Conservation (phyloP, 768 basidiomycete genomes). For the Tylopilus sp. region DNA sequence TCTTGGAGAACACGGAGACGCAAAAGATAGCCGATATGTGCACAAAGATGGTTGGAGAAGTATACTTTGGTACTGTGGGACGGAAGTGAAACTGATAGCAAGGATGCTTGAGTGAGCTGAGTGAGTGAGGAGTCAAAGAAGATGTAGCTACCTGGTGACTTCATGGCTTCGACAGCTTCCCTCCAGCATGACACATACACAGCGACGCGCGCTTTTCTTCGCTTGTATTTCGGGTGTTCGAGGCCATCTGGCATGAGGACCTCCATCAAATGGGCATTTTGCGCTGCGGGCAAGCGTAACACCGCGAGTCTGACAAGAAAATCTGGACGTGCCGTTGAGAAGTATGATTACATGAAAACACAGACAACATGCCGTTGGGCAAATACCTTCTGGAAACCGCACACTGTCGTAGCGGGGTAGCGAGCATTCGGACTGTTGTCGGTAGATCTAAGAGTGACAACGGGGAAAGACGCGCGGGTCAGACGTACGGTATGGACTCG, state of each 20-base stretch:
- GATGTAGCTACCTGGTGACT: slow-evolving; percentile 33
- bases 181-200: slow-evolving; percentile 63
- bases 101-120: slow-evolving; percentile 2
- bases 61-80: slow-evolving; percentile 29
- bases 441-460: background rate
- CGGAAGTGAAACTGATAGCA: slow-evolving; percentile 15
- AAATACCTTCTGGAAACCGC: slow-evolving; percentile 45
- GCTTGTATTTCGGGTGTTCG: slow-evolving; percentile 59
- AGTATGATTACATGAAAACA: background rate
- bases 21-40: slow-evolving; percentile 62
- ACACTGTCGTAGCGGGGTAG: slow-evolving; percentile 60
- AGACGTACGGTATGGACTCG: slow-evolving; percentile 69
- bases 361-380: slow-evolving; percentile 51
- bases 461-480: background rate
- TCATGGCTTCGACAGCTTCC: slow-evolving; percentile 38
- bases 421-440: slow-evolving; percentile 64
- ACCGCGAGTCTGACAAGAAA: slow-evolving; percentile 61
- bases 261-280: slow-evolving; percentile 26
- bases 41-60: slow-evolving; percentile 42
- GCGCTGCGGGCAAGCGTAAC: slow-evolving; percentile 38
- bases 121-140: background rate
- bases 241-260: slow-evolving; percentile 56
- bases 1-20: slow-evolving; percentile 77
- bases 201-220: slow-evolving; percentile 42
- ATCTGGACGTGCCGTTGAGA: slow-evolving; percentile 38